A percentile compares a stretch with the other conserved stretches of the same genome.
phyloP scores from a whole-genome alignment of 176 grass and related monocot genomes.

The Oropetium thomaeum region DNA sequence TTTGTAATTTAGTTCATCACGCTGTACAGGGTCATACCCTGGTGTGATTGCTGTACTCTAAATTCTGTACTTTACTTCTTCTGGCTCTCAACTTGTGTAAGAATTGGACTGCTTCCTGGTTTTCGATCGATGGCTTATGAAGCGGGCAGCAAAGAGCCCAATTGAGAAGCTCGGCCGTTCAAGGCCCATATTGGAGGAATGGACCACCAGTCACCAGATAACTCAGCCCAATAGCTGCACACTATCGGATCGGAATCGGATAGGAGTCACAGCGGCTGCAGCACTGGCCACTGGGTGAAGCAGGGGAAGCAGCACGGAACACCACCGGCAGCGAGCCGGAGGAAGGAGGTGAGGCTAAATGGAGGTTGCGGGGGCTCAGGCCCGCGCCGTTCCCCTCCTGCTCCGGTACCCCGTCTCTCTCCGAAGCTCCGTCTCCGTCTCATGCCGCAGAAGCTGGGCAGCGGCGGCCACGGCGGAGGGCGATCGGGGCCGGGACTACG shows the following conservation, averaged over 20 bases:
- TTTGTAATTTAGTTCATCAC: too few species aligned
- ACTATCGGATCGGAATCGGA: not conserved
- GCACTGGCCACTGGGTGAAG: too few species aligned
- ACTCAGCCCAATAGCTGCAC: not conserved
- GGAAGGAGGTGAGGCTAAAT: not conserved
- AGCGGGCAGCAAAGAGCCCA: too few species aligned
- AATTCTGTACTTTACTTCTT: too few species aligned
- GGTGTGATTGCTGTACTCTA: too few species aligned
- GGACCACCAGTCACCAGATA: not conserved
- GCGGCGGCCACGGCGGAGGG: conserved; percentile 29
- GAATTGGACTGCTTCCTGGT: too few species aligned
- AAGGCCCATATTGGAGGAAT: not conserved
- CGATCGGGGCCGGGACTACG: conserved; percentile 35
- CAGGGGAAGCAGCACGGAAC: too few species aligned
- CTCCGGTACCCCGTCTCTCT: not conserved
- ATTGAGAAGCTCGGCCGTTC: too few species aligned
- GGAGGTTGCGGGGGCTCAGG: conserved; percentile 39
- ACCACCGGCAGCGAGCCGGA: not conserved
- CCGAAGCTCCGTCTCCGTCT: conserved; percentile 23
- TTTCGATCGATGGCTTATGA: too few species aligned
- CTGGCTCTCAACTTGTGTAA: too few species aligned
- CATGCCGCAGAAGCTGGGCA: conserved; percentile 31
- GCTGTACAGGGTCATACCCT: too few species aligned
- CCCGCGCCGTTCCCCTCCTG: conserved; percentile 19
- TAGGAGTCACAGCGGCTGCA: conserved; percentile 11